Base-by-base conservation (phyloP, 2,329 filamentous ascomycete genomes). In the Myriosclerotinia scirpicola region DNA sequence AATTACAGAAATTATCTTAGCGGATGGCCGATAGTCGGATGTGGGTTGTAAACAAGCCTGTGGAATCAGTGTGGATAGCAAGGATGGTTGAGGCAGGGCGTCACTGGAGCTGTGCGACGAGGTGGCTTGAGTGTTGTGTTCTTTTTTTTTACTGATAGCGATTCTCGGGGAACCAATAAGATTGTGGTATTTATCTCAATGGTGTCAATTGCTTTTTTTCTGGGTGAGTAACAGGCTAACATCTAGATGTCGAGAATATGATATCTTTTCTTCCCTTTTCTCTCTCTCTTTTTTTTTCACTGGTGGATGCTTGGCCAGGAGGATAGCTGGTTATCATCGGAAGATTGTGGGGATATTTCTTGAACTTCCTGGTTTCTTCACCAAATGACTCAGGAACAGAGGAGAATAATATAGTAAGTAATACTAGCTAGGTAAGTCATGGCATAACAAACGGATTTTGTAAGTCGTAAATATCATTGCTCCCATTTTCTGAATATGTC, bases 1-100 rank as follows among this genome's bases (percentile, higher is more conserved):
- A 34, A 26, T 50, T 61, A 61, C 44, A 38, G 38, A 61, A 50
- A n/a, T 50, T 50, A 38, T 44, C 30, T 61, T 61, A 61, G 58
- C 46, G 17, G 30, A 61, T 50, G 58, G 58, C 58, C 58, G 44
- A 61, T 50, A 26, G 46, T 61, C 58, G 58, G 58, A 48, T 59
- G 42, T 59, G 17, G 22, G 30, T 15, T 44, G 40, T 44, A 15
- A 44, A 44, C 5, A 5, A 11, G 40, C 12, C 6, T 44, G 11
- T 44, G 40, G 40, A 12, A 26, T 48, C 22, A 26, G 3, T 26
- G 2, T 26, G 26, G 26, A 26, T 26, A 26, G 26, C 56, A 59
- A 59, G 56, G 56, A 3, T 59, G 11, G n/a, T n/a, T 48, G 46
- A 14, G n/a, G 22, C 11, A 30, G 42, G 44, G 55, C 40, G 44